Conservation (phyloP, 148 eudicot genomes). For the Selenicereus undatus region DNA sequence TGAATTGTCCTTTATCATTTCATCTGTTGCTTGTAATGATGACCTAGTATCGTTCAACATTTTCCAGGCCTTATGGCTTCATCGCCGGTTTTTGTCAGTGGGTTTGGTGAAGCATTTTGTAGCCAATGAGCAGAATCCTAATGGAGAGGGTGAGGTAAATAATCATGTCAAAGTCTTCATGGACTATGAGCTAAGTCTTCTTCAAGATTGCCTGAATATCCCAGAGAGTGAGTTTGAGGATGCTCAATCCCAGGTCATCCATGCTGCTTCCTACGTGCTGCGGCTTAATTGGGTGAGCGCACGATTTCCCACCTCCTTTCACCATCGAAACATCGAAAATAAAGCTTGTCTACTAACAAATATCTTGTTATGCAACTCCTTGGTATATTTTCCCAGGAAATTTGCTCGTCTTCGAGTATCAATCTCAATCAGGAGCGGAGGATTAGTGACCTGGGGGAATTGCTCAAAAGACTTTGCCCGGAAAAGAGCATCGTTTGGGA, state of each 20-base stretch:
- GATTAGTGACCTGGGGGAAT: slow-evolving; percentile 30
- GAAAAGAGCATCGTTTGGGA: slow-evolving; percentile 63
- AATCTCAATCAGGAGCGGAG: slow-evolving; percentile 34
- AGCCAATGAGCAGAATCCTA: slow-evolving; percentile 14
- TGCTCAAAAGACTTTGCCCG: slow-evolving; percentile 48
- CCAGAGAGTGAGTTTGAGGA: slow-evolving; percentile 65
- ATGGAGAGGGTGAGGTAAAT: slow-evolving; percentile 4
- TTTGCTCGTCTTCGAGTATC: slow-evolving; percentile 24
- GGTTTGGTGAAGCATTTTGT: slow-evolving; percentile 54
- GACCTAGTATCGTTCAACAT: neutral
- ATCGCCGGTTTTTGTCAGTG: slow-evolving; percentile 75
- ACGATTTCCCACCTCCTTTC: neutral
- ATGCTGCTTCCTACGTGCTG: slow-evolving; percentile 61
- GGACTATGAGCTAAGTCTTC: slow-evolving; percentile 43
- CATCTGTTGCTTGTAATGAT: neutral
- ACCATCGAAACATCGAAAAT: neutral
- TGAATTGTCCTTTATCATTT: neutral
- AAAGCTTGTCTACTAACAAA: neutral
- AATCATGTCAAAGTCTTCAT: slow-evolving; percentile 31
- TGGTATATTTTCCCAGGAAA: slow-evolving; percentile 36
- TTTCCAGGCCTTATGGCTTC: slow-evolving; percentile 83
- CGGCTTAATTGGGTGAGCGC: slow-evolving; percentile 61
- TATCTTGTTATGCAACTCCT: neutral
- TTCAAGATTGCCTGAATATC: slow-evolving; percentile 46
- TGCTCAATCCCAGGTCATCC: slow-evolving; percentile 59